Percentiles rank a stretch among this genome's conserved stretches.
phyloP scores from a whole-genome alignment of 345 rosid genomes.

The Gossypium australe region DNA sequence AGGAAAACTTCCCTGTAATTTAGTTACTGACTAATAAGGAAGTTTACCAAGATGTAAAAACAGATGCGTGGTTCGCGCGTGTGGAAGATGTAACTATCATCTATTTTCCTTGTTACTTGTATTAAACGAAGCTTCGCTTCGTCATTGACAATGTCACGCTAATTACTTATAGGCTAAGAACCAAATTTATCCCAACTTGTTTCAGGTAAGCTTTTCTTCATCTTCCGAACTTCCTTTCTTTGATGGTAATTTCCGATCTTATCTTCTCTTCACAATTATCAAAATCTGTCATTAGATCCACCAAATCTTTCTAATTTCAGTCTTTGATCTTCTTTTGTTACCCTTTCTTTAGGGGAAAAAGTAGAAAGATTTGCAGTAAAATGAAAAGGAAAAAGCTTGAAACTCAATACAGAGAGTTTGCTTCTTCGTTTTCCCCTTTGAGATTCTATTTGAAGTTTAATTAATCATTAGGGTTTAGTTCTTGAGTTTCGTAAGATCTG shows the following conservation, averaged over 20 bases:
- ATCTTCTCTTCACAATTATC: neutral
- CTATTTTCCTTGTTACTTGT: neutral
- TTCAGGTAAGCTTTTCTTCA: conserved; percentile 1
- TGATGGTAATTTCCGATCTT: neutral
- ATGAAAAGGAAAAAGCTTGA: neutral
- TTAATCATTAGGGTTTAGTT: neutral
- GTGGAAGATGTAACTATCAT: neutral
- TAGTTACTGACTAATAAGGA: too few relatives aligned
- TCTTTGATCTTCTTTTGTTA: neutral
- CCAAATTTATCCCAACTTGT: neutral
- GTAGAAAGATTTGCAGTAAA: neutral
- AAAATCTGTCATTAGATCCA: neutral
- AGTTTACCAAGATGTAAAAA: neutral
- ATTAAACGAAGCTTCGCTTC: neutral
- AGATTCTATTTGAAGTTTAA: neutral
- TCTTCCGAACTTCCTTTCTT: neutral
- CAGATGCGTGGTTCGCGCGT: neutral
- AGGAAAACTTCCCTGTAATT: fast-evolving
- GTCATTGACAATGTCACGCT: neutral
- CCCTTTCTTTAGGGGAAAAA: neutral
- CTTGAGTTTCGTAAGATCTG: neutral
- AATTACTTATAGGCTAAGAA: neutral
- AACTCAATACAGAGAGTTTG: neutral
- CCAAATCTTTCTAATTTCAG: neutral
- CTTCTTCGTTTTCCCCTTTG: neutral